phyloP scores from a whole-genome alignment of 768 basidiomycete genomes.

The Cyclocybe aegerita region DNA sequence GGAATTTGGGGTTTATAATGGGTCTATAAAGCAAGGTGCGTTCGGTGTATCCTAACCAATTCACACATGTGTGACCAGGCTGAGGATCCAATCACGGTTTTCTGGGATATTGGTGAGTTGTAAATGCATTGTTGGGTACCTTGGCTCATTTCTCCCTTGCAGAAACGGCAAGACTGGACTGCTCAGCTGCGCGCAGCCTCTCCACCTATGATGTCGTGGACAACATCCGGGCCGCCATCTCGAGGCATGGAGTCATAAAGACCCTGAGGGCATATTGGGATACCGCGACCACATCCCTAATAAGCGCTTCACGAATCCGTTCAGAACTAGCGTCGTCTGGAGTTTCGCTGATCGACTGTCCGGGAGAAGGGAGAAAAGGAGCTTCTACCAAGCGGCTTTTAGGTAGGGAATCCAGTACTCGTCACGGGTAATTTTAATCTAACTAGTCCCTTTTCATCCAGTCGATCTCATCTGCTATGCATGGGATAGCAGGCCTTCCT shows the following conservation, averaged over 20 bases:
- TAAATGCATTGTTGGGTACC: neutral
- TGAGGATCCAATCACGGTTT: constrained; percentile 16
- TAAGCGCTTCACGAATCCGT: constrained; percentile 13
- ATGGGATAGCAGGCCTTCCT: constrained; percentile 51
- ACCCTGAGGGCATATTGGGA: constrained; percentile 24
- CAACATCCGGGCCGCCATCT: constrained; percentile 20
- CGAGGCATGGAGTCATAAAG: constrained; percentile 18
- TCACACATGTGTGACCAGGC: constrained; percentile 1
- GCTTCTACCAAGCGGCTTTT: constrained; percentile 29
- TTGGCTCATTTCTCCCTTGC: neutral
- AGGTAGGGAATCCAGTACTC: constrained; percentile 13
- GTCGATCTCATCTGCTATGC: constrained; percentile 70
- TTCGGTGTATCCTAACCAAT: too few species aligned
- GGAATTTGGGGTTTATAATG: too few species aligned
- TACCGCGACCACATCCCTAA: constrained; percentile 7
- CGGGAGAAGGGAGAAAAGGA: constrained; percentile 25
- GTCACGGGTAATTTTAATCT: neutral
- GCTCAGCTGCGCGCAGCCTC: constrained; percentile 5
- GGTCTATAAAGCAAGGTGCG: too few species aligned
- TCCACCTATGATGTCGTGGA: constrained; percentile 22
- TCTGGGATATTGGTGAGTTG: constrained; percentile 28
- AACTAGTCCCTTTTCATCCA: constrained; percentile 18
- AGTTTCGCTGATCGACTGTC: constrained; percentile 30
- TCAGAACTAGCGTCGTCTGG: constrained; percentile 31
- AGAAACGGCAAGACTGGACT: constrained; percentile 18